These are phyloP conservation scores for Axilococcus clingmanii DNA, from an alignment of 139 green algal species.

Conservation along the genomic window DNA sequence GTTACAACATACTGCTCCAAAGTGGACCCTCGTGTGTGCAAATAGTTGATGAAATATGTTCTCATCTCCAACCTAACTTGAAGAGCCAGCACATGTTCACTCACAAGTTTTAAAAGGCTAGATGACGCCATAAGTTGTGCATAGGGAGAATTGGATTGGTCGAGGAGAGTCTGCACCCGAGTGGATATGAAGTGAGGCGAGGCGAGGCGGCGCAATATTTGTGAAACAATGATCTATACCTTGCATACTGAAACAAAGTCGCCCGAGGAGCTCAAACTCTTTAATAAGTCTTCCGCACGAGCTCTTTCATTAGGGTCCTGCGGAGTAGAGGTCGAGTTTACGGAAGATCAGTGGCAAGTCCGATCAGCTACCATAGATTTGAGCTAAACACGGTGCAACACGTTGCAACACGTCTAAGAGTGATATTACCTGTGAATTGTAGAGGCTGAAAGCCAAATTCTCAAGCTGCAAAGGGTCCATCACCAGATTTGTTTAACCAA, in stretches of 20 bases:
- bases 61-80: constrained; percentile 69
- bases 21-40: constrained; percentile 59
- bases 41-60: constrained; percentile 75
- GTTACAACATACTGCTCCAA: constrained; percentile 78
- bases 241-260: constrained; percentile 89
- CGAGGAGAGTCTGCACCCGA: constrained; percentile 70
- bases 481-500: too few species aligned
- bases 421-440: too few species aligned
- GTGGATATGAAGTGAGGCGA: not conserved
- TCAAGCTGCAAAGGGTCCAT: too few species aligned
- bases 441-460: too few species aligned
- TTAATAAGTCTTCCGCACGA: constrained; percentile 76
- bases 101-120: constrained; percentile 84
- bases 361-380: too few species aligned
- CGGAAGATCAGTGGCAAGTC: too few species aligned
- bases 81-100: constrained; percentile 66
- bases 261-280: constrained; percentile 69
- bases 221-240: too few species aligned
- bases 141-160: constrained; percentile 81
- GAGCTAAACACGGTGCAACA: too few species aligned
- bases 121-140: constrained; percentile 85
- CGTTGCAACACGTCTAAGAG: too few species aligned
- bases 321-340: too few species aligned
- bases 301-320: constrained; percentile 69
- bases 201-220: too few species aligned